Base-by-base conservation (phyloP, 768 basidiomycete species). In the Piloderma croceum region DNA sequence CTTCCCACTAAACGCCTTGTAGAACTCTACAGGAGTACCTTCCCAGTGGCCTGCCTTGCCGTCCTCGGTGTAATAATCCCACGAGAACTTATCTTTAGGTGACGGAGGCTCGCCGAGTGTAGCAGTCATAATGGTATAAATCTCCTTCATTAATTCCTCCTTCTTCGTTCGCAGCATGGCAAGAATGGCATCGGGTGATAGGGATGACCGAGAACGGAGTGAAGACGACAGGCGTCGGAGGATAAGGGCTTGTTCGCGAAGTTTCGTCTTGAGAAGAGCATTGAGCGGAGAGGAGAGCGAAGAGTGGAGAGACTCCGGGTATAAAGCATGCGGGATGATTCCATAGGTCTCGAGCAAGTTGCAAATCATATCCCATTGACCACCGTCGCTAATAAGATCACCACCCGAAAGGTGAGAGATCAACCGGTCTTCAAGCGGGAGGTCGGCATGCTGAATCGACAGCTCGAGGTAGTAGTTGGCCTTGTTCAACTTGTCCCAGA, bases 401-500 rank as follows among this genome's bases (percentile, higher is more conserved):
- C n/a, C n/a, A 6, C 62, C 55, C 7, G 85, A 74, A 34, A 97
- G 75, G 65, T 83, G 81, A 38, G 69, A 75, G 39, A 96, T 68
- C n/a, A 92, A 71, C 6, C 93, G 78, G 54, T 88, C 81, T 39
- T 94, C 88, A 37, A 93, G 63, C 1, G 88, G 83, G 29, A 80
- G 72, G 48, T 88, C 80, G 1, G 81, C 81, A 40, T 85, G 74
- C 61, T 94, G 71, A 50, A 97, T 87, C 35, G 84, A 77, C 29
- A 84, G 72, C 62, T 96, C 93, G 13, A 96, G 81, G 62, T 85
- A 94, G 64, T 88, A 92, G 65, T 93, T 92, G 34, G 81, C 68
- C 65, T 96, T 90, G 71, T 93, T 90, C 36, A 97, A 77, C 63
- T 93, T 92, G 65, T 98, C 93, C 73, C 84, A 94, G 74, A 97